Percentiles rank a stretch among this genome's conserved stretches.
phyloP scores from a whole-genome alignment of 495 filamentous ascomycete genomes.

The Xylaria intraflava region DNA sequence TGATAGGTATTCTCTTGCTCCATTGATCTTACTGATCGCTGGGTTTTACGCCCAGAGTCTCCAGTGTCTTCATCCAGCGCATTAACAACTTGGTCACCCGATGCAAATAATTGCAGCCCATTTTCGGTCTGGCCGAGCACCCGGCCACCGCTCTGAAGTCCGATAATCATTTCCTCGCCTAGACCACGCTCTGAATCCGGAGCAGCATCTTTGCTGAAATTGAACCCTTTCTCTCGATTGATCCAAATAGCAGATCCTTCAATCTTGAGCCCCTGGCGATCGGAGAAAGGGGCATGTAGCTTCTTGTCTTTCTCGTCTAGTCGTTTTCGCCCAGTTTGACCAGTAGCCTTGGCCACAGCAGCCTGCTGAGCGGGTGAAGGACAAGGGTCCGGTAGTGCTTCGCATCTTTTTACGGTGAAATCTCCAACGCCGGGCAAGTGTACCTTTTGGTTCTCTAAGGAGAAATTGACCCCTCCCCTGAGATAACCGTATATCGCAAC shows the following conservation, averaged over 20 bases:
- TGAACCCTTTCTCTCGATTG: constrained; percentile 54
- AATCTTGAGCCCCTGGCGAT: constrained; percentile 81
- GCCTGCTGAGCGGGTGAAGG: constrained; percentile 89
- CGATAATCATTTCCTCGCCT: constrained; percentile 88
- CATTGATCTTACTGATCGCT: constrained; percentile 59
- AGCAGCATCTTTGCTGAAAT: constrained; percentile 66
- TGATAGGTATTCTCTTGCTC: constrained; percentile 27
- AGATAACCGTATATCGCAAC: constrained; percentile 91
- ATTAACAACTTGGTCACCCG: constrained; percentile 58
- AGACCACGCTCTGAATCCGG: constrained; percentile 65
- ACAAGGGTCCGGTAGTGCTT: constrained; percentile 86
- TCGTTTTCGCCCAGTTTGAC: constrained; percentile 66
- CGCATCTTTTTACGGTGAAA: constrained; percentile 73
- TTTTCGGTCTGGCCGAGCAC: constrained; percentile 75
- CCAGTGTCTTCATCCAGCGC: constrained; percentile 54
- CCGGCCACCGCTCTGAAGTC: constrained; percentile 73
- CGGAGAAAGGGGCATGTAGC: constrained; percentile 94
- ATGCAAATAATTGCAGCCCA: constrained; percentile 76
- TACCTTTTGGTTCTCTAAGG: constrained; percentile 75
- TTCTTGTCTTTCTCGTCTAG: constrained; percentile 94
- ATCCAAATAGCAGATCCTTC: constrained; percentile 55
- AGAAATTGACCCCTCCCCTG: constrained; percentile 95
- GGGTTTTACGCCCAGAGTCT: constrained; percentile 63
- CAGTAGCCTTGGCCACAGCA: constrained; percentile 69
- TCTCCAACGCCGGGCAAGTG: constrained; percentile 96